Evolutionary conservation across 768 basidiomycete genomes (phyloP), one percentile per base, ranked within the genome.

Genomic region (Sarcodon sp.): DNA sequence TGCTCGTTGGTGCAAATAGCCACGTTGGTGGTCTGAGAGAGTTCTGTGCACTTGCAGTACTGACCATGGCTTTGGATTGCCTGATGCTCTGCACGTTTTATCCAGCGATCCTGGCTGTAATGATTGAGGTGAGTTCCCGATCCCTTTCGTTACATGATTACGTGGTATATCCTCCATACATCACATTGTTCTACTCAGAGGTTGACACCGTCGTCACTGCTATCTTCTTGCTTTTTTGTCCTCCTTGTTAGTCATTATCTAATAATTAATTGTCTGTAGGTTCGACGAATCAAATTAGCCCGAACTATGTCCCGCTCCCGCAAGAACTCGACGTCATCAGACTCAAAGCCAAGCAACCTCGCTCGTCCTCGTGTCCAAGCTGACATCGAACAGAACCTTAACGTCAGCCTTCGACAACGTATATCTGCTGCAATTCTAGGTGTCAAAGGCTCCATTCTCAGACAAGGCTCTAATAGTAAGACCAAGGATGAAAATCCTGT

Each of bases 11-110:
- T 2, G 91, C 90, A 2, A 79, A 83, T 55, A 82, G 80, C 52
- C 83, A 81, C 39, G 90, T 97, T 27, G 82, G 84, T 16, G 94
- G 94, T 9, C 68, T 99, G 44, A 79, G 77, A 52, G 93, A 99
- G 64, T 94, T 98, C 53, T 98, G 94, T 60, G 87, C 91, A 9
- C 77, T 97, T 12, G 96, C 93, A 0, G 92, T 91, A 1, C 62
- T 98, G n/a, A 71, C 89, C 46, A 71, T 99, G 44, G 73, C 73
- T 7, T 72, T 93, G 41, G 96, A 99, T 62, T 96, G 92, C 61
- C 58, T 91, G 32, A 71, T 90, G 64, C 76, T 96, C 52, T 85
- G 84, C 65, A 90, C 90, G 0, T 94, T 96, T 66, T 84, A 94
- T 60, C 75, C 87, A 0, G 82, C 87, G 1, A 79, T 97, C 47